Conservation (phyloP, 129 eudicot genomes). For the Lactuca saligna region DNA sequence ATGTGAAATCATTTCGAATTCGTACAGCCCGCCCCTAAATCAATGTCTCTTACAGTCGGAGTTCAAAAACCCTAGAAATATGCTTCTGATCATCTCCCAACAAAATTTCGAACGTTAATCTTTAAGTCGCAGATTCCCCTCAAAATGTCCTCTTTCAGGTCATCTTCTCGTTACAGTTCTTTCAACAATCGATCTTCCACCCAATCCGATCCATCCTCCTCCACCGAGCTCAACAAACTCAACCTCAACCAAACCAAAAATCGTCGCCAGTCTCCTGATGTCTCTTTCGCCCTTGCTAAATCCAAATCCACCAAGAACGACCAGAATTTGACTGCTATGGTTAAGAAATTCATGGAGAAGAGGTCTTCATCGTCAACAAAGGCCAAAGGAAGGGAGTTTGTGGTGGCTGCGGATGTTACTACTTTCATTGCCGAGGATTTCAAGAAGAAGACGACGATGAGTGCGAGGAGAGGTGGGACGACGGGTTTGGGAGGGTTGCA, state of each 20-base stretch:
- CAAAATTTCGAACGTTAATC: slow-evolving; percentile 6
- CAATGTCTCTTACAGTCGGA: neutral
- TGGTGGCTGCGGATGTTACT: slow-evolving; percentile 44
- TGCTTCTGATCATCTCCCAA: neutral
- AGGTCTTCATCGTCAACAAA: slow-evolving; percentile 29
- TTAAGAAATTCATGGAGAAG: slow-evolving; percentile 75
- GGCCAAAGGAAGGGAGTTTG: slow-evolving; percentile 27
- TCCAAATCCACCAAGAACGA: slow-evolving; percentile 37
- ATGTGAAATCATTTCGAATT: slow-evolving; percentile 41
- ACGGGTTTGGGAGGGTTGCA: slow-evolving; percentile 49
- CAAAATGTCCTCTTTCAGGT: slow-evolving; percentile 40
- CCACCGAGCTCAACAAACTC: slow-evolving; percentile 40
- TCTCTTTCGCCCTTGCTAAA: slow-evolving; percentile 28
- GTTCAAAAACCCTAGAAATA: slow-evolving; percentile 25
- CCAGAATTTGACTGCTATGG: slow-evolving; percentile 60
- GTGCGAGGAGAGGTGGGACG: slow-evolving; percentile 34
- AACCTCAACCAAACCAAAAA: slow-evolving; percentile 14
- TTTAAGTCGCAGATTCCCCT: neutral
- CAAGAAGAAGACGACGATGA: slow-evolving; percentile 45
- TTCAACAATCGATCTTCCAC: slow-evolving; percentile 47
- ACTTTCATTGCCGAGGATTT: slow-evolving; percentile 54
- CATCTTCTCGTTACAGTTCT: slow-evolving; percentile 57
- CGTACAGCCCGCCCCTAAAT: slow-evolving; percentile 28
- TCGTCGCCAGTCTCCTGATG: slow-evolving; percentile 5
- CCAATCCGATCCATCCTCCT: slow-evolving; percentile 67